Conservation (phyloP, 345 rosid species). For the Arabidopsis arenosa region DNA sequence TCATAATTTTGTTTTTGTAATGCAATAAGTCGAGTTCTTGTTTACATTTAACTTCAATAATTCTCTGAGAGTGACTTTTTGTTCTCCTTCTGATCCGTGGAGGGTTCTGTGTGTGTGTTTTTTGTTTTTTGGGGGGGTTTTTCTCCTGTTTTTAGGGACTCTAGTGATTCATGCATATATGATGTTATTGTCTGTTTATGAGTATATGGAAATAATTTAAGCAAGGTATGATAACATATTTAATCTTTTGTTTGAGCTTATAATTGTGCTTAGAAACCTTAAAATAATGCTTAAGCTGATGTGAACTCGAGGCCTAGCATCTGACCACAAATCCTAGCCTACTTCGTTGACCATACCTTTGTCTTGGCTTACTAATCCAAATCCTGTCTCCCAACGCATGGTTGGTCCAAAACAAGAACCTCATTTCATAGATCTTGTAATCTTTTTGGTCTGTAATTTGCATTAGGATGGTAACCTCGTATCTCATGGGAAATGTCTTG, state of each 20-base stretch:
- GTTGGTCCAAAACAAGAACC: conserved; percentile 22
- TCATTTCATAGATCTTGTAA: conserved; percentile 11
- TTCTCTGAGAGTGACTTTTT: background rate
- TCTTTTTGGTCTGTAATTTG: conserved; percentile 12
- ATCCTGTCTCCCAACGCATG: conserved; percentile 31
- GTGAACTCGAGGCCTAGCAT: conserved; percentile 47
- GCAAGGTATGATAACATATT: conserved; percentile 35
- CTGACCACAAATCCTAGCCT: conserved; percentile 52
- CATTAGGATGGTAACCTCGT: conserved; percentile 5
- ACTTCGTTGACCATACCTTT: conserved; percentile 42
- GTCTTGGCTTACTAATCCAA: conserved; percentile 18
- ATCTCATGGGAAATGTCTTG: conserved; percentile 4
- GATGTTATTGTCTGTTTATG: conserved; percentile 52
- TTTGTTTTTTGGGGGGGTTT: background rate
- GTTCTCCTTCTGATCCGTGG: conserved; percentile 30
- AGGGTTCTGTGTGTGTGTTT: conserved; percentile 5
- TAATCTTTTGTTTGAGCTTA: conserved; percentile 36
- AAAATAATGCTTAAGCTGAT: conserved; percentile 36
- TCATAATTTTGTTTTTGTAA: background rate
- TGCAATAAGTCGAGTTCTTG: background rate
- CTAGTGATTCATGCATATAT: conserved; percentile 49
- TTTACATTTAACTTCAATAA: background rate
- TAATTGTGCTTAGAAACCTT: conserved; percentile 34
- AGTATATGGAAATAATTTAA: conserved; percentile 32
- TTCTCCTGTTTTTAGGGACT: conserved; percentile 34